These are phyloP conservation scores for Tritrichomonas foetus DNA, from an alignment of 208 protist genomes.

Conservation along the genomic window DNA sequence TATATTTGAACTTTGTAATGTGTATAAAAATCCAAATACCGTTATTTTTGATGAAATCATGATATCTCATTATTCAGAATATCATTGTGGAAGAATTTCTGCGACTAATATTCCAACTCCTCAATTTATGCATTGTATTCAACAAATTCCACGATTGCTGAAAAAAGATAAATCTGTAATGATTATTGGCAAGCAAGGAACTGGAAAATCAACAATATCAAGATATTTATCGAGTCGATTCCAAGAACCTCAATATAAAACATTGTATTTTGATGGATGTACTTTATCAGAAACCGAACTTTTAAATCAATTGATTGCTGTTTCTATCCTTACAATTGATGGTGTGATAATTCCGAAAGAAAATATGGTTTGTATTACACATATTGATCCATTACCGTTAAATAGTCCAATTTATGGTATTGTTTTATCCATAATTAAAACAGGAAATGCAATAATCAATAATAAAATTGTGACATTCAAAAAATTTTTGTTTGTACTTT, in stretches of 20 bases:
- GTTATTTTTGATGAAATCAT: not conserved
- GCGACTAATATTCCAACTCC: constrained; percentile 10
- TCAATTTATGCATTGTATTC: not conserved
- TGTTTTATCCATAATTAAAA: not conserved
- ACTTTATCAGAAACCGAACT: not conserved
- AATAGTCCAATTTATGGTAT: not conserved
- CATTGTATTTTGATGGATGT: not conserved
- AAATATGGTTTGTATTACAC: not conserved
- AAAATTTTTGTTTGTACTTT: not conserved
- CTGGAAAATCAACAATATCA: not conserved
- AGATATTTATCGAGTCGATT: not conserved
- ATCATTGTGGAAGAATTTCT: not conserved
- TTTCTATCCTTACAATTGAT: not conserved
- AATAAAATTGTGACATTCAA: not conserved
- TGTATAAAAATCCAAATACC: not conserved
- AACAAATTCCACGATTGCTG: not conserved
- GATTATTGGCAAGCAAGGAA: not conserved
- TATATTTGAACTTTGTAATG: not conserved
- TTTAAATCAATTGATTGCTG: not conserved
- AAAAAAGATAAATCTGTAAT: not conserved
- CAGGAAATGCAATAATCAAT: not conserved
- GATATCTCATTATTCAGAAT: not conserved
- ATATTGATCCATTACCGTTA: not conserved
- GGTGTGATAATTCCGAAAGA: not conserved
- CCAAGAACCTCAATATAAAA: not conserved